A percentile compares a stretch with the other conserved stretches of the same genome.
These are phyloP conservation scores for Zygosaccharomyces pseudorouxii DNA, from an alignment of 805 yeast genomes.

Conservation along the genomic window DNA sequence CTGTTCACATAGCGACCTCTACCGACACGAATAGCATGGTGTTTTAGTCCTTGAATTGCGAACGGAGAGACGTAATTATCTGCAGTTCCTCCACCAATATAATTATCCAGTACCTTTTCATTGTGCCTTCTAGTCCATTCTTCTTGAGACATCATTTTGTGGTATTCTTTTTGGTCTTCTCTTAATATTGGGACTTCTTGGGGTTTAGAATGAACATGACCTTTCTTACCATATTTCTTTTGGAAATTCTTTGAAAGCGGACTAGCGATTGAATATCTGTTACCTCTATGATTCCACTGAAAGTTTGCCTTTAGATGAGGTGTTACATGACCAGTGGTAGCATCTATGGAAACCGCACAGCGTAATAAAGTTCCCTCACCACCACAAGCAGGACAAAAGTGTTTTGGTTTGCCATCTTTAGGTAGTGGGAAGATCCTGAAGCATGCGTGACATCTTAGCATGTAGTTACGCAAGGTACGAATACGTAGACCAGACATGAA, in stretches of 20 bases:
- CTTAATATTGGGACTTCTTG: constrained; percentile 53
- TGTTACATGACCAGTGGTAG: constrained; percentile 71
- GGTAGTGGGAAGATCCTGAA: constrained; percentile 77
- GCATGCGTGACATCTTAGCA: constrained; percentile 97
- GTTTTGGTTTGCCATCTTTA: constrained; percentile 68
- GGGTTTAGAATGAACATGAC: constrained; percentile 67
- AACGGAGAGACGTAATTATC: constrained; percentile 89
- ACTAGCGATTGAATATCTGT: constrained; percentile 73
- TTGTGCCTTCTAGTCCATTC: constrained; percentile 82
- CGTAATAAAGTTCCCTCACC: constrained; percentile 77
- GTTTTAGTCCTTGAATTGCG: constrained; percentile 54
- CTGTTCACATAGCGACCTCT: constrained; percentile 78
- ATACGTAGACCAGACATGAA: constrained; percentile 79
- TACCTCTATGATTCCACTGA: constrained; percentile 91
- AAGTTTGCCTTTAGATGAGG: constrained; percentile 89
- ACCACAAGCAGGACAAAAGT: constrained; percentile 94
- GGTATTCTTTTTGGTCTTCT: constrained; percentile 94
- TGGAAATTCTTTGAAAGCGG: constrained; percentile 77
- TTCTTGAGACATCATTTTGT: constrained; percentile 79
- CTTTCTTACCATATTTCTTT: constrained; percentile 72
- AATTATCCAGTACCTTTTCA: constrained; percentile 78
- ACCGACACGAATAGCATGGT: constrained; percentile 75
- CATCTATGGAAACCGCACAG: constrained; percentile 83
- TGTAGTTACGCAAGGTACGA: constrained; percentile 79
- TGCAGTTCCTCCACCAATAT: constrained; percentile 85